These are phyloP conservation scores for Tuber umbilicatum DNA, from an alignment of 495 filamentous ascomycete species.

Conservation along the genomic window DNA sequence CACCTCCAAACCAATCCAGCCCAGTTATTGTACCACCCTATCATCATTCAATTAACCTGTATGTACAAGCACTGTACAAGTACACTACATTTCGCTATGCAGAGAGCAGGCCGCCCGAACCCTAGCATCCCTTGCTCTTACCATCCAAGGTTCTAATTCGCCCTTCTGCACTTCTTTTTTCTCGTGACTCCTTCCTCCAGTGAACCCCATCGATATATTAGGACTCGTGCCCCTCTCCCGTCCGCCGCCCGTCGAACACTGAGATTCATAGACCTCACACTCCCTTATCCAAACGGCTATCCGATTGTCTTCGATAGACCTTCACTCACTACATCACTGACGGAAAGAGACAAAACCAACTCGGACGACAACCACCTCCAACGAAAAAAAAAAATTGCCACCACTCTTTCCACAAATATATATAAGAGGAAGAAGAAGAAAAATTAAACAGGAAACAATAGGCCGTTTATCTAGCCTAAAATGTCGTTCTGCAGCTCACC, in stretches of 20 bases:
- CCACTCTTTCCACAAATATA: neutral
- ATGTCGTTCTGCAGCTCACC: constrained; percentile 39
- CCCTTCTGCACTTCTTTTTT: neutral
- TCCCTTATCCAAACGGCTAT: neutral
- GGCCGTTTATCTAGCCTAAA: neutral
- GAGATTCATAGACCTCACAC: neutral
- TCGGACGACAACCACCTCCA: neutral
- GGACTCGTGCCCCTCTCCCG: neutral
- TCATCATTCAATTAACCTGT: neutral
- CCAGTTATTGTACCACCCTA: neutral
- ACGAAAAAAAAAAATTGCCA: neutral
- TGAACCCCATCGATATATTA: neutral
- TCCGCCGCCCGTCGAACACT: neutral
- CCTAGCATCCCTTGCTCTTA: neutral
- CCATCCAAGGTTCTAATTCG: neutral
- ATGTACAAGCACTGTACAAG: neutral
- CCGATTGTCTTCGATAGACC: constrained; percentile 1
- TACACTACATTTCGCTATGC: neutral
- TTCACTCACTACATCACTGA: neutral
- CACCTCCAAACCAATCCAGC: neutral
- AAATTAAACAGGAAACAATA: neutral
- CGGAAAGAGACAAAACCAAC: neutral
- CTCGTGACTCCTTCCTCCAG: neutral
- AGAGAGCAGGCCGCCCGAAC: neutral
- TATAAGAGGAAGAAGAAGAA: neutral